These are phyloP conservation scores for Carpinus viminea DNA, from an alignment of 306 rosid species.

Conservation along the genomic window DNA sequence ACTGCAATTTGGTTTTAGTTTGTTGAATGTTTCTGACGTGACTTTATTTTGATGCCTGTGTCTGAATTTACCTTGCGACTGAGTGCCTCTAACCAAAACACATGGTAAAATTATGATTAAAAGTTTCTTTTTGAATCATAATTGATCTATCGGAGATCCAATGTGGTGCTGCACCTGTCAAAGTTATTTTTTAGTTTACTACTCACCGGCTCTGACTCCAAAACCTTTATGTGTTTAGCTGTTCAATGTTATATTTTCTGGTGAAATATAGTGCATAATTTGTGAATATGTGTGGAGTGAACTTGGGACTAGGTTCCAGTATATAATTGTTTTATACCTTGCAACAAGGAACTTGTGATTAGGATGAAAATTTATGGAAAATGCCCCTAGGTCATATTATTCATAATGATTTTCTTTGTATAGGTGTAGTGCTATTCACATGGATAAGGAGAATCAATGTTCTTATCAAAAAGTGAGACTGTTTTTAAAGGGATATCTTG, in stretches of 20 bases:
- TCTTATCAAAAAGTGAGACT: not conserved
- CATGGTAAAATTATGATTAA: not conserved
- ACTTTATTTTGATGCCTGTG: not conserved
- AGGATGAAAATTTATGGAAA: not conserved
- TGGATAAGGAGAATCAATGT: constrained; percentile 8
- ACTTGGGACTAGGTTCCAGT: not conserved
- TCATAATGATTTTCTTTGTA: not conserved
- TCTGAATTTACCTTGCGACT: not conserved
- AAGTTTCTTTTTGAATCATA: not conserved
- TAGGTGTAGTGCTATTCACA: not conserved
- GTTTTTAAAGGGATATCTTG: not conserved
- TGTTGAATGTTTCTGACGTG: not conserved
- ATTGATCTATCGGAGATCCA: not conserved
- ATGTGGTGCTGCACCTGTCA: not conserved
- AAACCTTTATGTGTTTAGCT: not conserved
- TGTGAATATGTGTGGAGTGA: not conserved
- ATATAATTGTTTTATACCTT: not conserved
- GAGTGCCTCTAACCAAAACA: not conserved
- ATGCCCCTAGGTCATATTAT: not conserved
- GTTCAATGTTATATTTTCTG: not conserved
- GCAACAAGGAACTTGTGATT: not conserved
- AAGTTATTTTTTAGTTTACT: not conserved
- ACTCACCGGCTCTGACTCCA: not conserved
- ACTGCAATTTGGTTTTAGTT: constrained; percentile 5
- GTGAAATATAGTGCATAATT: not conserved